Evolutionary conservation across 2,329 filamentous ascomycete species (phyloP), one percentile per base, ranked within the genome.

Genomic region (Xylaria sp.): DNA sequence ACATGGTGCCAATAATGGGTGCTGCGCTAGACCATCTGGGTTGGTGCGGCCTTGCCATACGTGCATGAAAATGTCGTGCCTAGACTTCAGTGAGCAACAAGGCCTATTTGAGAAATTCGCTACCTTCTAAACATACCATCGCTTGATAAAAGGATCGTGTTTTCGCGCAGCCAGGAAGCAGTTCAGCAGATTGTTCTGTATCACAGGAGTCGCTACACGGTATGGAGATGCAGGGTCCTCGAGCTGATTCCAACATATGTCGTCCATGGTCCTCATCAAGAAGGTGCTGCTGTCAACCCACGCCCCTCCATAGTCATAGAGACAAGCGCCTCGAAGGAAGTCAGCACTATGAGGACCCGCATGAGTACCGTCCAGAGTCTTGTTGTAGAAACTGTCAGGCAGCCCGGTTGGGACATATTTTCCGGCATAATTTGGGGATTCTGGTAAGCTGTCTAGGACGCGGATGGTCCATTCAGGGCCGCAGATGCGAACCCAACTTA

Each of bases 221-320:
- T 75, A 79, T 0, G 80, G 79, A 4, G 73, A 75, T 0, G 62
- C 48, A 1, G 78, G 74, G 66, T 82, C 80, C 36, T 74, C 72
- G n/a, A 83, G 73, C 40, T 75, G 63, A 23, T 78, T 67, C 81
- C 81, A 83, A 53, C 79, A 82, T 42, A 82, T 74, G 15, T 76
- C 71, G 63, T 83, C 80, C 31, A 83, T 72, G 33, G 73, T 69
- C 5, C 80, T 73, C 38, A 81, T 72, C n/a, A 82, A 66, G 17
- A 83, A 76, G 49, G 74, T 77, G 4, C 81, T 81, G 5, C 82
- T 80, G 65, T 84, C 81, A 68, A 83, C 77, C 74, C 78, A 82
- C 0, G 78, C 79, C 26, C 82, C 81, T 6, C 81, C 82, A 60
- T 82, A 79, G 17, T 72, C 67, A 59, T 77, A 78, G 15, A 84